phyloP scores from a whole-genome alignment of 352 stramenopile genomes.

The Hyaloperonospora arabidopsidis region DNA sequence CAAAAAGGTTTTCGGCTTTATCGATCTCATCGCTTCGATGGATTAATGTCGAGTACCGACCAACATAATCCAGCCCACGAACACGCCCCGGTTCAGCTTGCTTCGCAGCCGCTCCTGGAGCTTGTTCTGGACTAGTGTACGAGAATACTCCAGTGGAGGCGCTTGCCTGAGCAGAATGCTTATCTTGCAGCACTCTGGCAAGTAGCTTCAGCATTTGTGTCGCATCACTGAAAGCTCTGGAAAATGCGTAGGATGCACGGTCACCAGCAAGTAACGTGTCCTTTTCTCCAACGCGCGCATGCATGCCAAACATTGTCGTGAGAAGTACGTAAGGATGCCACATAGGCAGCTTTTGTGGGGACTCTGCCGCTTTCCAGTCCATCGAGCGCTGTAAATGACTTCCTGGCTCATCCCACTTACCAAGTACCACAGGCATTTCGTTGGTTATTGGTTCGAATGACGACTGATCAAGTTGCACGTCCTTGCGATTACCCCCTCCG shows the following conservation, averaged over 20 bases:
- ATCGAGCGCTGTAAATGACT: conserved; percentile 60
- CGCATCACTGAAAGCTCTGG: conserved; percentile 64
- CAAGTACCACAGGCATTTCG: conserved; percentile 68
- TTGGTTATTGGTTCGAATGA: conserved; percentile 34
- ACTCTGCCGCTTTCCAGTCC: conserved; percentile 69
- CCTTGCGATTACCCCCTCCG: conserved; percentile 39
- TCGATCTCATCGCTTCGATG: conserved; percentile 53
- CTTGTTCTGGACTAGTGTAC: conserved; percentile 28
- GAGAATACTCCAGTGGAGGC: conserved; percentile 51
- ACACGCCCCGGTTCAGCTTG: conserved; percentile 12
- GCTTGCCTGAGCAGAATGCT: conserved; percentile 51
- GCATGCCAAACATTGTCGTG: conserved; percentile 80
- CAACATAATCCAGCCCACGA: conserved; percentile 41
- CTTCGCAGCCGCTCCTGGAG: conserved; percentile 9
- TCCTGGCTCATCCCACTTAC: conserved; percentile 77
- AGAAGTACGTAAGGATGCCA: conserved; percentile 82
- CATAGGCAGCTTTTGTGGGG: conserved; percentile 66
- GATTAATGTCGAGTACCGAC: conserved; percentile 62
- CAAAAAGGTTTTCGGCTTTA: conserved; percentile 72
- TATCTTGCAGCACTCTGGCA: conserved; percentile 58
- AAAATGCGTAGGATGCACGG: conserved; percentile 52
- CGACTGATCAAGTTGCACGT: conserved; percentile 8
- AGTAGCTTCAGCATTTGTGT: conserved; percentile 82
- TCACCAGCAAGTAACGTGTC: conserved; percentile 68
- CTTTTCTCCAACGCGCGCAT: conserved; percentile 70